Percentiles rank a stretch among this genome's conserved stretches.
phyloP scores from a whole-genome alignment of 2,329 filamentous ascomycete genomes.

The Colletotrichum eleusines region DNA sequence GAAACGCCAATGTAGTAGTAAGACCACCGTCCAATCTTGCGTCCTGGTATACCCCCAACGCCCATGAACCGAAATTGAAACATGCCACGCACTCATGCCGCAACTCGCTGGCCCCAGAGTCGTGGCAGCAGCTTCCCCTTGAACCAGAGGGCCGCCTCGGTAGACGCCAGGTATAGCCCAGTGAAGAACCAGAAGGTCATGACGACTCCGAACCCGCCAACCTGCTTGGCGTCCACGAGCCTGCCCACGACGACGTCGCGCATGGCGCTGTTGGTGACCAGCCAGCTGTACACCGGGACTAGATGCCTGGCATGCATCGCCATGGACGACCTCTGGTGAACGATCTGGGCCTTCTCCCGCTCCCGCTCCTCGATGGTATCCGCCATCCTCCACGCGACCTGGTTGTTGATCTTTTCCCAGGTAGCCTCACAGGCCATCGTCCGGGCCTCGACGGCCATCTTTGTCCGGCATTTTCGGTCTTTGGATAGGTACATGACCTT shows the following conservation, averaged over 20 bases:
- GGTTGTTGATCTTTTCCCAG: constrained; percentile 79
- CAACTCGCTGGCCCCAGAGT: constrained; percentile 3
- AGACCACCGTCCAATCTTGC: neutral
- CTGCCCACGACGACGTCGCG: constrained; percentile 52
- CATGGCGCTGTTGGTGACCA: constrained; percentile 56
- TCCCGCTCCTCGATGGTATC: constrained; percentile 63
- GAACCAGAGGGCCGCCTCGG: constrained; percentile 57
- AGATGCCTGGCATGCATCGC: constrained; percentile 47
- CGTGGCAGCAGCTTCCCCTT: constrained; percentile 36
- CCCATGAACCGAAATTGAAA: constrained; percentile 4
- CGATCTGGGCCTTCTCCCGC: constrained; percentile 46
- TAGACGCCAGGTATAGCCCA: constrained; percentile 62
- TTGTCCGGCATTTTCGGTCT: constrained; percentile 57
- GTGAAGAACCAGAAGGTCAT: constrained; percentile 62
- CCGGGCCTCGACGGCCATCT: constrained; percentile 63
- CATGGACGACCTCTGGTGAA: constrained; percentile 33
- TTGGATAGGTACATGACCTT: constrained; percentile 63
- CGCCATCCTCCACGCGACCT: constrained; percentile 73
- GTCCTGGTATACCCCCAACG: neutral
- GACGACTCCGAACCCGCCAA: constrained; percentile 60
- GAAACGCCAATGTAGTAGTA: constrained; percentile 21
- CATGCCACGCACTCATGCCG: neutral
- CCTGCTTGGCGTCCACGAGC: constrained; percentile 59
- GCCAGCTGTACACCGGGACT: constrained; percentile 59
- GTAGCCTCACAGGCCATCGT: constrained; percentile 71